Conservation (phyloP, 805 yeast genomes). For the Vanderwaltozyma tropicalis region DNA sequence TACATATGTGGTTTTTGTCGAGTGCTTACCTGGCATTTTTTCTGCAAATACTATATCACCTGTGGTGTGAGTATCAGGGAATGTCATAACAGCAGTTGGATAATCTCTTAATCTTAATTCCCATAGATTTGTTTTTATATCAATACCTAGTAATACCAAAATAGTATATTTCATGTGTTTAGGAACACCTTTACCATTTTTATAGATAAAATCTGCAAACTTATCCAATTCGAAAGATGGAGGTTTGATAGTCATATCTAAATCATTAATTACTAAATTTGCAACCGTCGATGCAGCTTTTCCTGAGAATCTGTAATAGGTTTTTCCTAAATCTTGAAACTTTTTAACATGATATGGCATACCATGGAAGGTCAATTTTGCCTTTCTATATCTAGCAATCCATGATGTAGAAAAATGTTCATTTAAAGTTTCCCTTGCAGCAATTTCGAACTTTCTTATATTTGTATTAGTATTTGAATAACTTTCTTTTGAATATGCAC, state of each 20-base stretch:
- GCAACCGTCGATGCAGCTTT: slow-evolving; percentile 22
- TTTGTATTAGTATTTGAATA: neutral
- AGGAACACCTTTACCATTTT: slow-evolving; percentile 45
- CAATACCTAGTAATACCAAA: slow-evolving; percentile 39
- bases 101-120: slow-evolving; percentile 43
- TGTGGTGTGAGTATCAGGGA: slow-evolving; percentile 30
- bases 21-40: slow-evolving; percentile 35
- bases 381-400: slow-evolving; percentile 27
- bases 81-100: slow-evolving; percentile 46
- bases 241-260: slow-evolving; percentile 17
- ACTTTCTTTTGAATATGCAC: neutral
- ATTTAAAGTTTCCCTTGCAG: slow-evolving; percentile 12
- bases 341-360: slow-evolving; percentile 16
- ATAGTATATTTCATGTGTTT: slow-evolving; percentile 42
- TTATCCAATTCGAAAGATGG: slow-evolving; percentile 25
- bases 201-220: slow-evolving; percentile 29
- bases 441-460: slow-evolving; percentile 1
- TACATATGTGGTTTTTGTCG: slow-evolving; percentile 41
- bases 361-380: slow-evolving; percentile 23
- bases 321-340: slow-evolving; percentile 11
- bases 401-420: slow-evolving; percentile 34
- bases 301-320: slow-evolving; percentile 14
- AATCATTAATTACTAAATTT: slow-evolving; percentile 14
- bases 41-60: slow-evolving; percentile 54
- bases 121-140: slow-evolving; percentile 35